Evolutionary conservation across 2,329 filamentous ascomycete species (phyloP).

Genomic region (Xylaria sp.): DNA sequence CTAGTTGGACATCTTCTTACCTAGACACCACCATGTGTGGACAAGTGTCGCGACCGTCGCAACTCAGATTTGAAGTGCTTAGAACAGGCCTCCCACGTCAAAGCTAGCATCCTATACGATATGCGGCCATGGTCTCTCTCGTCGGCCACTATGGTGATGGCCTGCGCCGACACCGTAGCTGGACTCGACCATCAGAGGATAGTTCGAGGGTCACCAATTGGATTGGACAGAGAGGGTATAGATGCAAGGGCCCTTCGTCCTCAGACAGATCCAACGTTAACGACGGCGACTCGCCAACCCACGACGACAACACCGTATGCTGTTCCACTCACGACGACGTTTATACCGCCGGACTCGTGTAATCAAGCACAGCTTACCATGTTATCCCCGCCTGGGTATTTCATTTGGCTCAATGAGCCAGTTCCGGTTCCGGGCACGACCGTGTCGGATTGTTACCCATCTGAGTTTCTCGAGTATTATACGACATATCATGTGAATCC

Average conservation of each 20-base stretch:
- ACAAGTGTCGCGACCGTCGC: neutral
- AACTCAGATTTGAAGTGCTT: neutral
- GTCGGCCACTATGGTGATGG: slow-evolving; percentile 12
- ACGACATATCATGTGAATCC: slow-evolving; percentile 32
- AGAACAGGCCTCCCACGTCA: neutral
- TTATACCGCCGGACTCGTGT: slow-evolving; percentile 40
- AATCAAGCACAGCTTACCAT: slow-evolving; percentile 35
- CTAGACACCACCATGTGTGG: neutral
- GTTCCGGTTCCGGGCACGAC: slow-evolving; percentile 37
- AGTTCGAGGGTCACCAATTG: slow-evolving; percentile 1
- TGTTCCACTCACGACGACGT: slow-evolving; percentile 41
- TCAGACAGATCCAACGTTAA: slow-evolving; percentile 7
- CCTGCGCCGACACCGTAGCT: slow-evolving; percentile 17
- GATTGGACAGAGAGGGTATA: neutral
- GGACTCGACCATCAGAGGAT: neutral
- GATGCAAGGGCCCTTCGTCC: slow-evolving; percentile 7
- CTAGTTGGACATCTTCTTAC: neutral
- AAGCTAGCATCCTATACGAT: slow-evolving; percentile 2
- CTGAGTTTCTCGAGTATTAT: slow-evolving; percentile 42
- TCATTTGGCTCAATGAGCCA: slow-evolving; percentile 44
- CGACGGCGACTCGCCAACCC: slow-evolving; percentile 16
- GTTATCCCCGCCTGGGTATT: slow-evolving; percentile 38
- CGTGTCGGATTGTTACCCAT: slow-evolving; percentile 40
- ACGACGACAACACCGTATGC: slow-evolving; percentile 35
- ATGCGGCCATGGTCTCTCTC: slow-evolving; percentile 15